Base-by-base conservation (phyloP, 306 rosid species). In the Albizia julibrissin region DNA sequence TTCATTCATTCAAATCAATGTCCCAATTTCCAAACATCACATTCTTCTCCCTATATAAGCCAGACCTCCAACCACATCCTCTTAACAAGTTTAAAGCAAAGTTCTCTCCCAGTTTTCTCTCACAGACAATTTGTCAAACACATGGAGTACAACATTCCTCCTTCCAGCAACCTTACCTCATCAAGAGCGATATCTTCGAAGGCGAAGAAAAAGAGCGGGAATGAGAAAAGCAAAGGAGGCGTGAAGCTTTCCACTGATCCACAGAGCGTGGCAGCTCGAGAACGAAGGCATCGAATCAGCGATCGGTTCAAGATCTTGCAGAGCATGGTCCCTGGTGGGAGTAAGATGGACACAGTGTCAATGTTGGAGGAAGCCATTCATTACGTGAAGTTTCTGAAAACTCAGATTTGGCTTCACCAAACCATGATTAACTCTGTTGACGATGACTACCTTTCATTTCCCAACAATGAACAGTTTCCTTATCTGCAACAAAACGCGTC, bases 201-300 rank as follows among this genome's bases (percentile, higher is more conserved):
- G 52, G 47, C 82, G 47, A 81, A 76, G 69, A 79, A 82, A 22
- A 86, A 85, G 67, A 24, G 69, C 61, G 61, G 14, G 87, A 86
- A 37, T 37, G 6, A 58, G 67, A 84, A 86, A 64, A 81, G 39
- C 79, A 88, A 79, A 33, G 85, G 74, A 69, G 50, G 33, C 12
- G 84, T 89, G 91, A 91, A 82, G 86, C 97, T 95, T 11, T 95
- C 98, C 0, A 95, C 95, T 2, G 98, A 95, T 70, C 98, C 98
- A 16, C 98, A 95, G 46, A 93, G 98, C 79, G 94, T 95, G 72
- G 98, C 98, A 0, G 98, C 98, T 0, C 84, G 98, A 31, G 95
- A 93, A 76, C 81, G 98, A 74, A 83, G 98, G 82, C 98, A 95
- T 59, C 72, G 98, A 39, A 95, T 95, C 85, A 93, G 98, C 80